These are phyloP conservation scores for Scheffersomyces ergatensis DNA, from an alignment of 805 yeast species.

Conservation along the genomic window DNA sequence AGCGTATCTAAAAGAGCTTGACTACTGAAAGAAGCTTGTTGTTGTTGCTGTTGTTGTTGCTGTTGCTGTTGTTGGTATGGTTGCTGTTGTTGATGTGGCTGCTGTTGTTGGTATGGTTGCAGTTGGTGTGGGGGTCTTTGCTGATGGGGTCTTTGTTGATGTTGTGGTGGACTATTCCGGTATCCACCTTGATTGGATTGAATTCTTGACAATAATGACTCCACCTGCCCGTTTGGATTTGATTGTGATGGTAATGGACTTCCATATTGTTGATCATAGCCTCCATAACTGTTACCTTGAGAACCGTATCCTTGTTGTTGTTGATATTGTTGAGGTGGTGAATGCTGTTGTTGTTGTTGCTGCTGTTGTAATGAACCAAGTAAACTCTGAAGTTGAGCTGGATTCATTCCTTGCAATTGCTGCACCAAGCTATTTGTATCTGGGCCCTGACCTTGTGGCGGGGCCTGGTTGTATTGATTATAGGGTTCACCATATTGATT, in stretches of 20 bases:
- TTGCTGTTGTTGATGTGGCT: slow-evolving; percentile 10
- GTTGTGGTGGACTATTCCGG: slow-evolving; percentile 1
- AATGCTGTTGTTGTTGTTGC: slow-evolving; percentile 15
- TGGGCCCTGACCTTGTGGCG: slow-evolving; percentile 2
- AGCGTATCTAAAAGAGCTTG: slow-evolving; percentile 35
- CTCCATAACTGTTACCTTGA: not conserved
- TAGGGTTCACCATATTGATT: slow-evolving; percentile 6
- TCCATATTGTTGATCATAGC: not conserved
- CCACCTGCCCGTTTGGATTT: slow-evolving; percentile 3
- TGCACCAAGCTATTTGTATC: slow-evolving; percentile 7
- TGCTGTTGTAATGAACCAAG: slow-evolving; percentile 26
- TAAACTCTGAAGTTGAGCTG: slow-evolving; percentile 31
- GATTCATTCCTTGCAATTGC: slow-evolving; percentile 26
- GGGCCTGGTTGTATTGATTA: slow-evolving; percentile 4
- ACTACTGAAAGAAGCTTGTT: slow-evolving; percentile 15
- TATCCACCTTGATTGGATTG: slow-evolving; percentile 1
- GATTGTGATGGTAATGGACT: not conserved
- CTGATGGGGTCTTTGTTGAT: slow-evolving; percentile 5
- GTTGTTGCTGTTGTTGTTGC: slow-evolving; percentile 10
- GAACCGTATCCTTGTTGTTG: not conserved
- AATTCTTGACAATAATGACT: slow-evolving; percentile 9
- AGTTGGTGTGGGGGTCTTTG: slow-evolving; percentile 9
- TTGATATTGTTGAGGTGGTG: slow-evolving; percentile 6
- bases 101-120: slow-evolving; percentile 4
- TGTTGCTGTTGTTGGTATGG: slow-evolving; percentile 2